phyloP scores from a whole-genome alignment of 768 basidiomycete species.

The Pisolithus tinctorius region DNA sequence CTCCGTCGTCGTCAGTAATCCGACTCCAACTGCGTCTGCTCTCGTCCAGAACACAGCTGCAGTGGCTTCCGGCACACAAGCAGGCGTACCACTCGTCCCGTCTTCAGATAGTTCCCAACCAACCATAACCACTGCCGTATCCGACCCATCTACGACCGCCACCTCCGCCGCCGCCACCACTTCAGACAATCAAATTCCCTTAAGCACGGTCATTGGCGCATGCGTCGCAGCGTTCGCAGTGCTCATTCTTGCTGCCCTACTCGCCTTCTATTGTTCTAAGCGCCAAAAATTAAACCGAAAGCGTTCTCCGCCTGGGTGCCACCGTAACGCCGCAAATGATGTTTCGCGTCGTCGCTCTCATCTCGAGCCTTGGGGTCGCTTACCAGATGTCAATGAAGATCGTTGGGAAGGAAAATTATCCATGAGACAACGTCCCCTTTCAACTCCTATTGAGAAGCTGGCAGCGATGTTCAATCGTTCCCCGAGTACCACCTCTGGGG shows the following conservation, averaged over 20 bases:
- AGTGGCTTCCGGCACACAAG: neutral
- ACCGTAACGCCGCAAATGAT: constrained; percentile 38
- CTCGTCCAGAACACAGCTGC: constrained; percentile 17
- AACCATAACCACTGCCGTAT: neutral
- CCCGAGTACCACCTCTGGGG: too few species aligned
- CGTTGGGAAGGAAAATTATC: neutral
- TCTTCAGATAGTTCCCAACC: neutral
- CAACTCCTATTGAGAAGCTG: too few species aligned
- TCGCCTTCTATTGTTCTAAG: constrained; percentile 50
- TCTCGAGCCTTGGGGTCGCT: constrained; percentile 50
- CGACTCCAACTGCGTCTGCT: constrained; percentile 20
- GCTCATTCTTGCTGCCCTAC: constrained; percentile 42
- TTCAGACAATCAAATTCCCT: constrained; percentile 17
- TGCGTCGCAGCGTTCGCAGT: constrained; percentile 55
- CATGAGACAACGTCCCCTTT: too few species aligned
- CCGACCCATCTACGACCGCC: constrained; percentile 9
- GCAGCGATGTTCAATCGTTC: too few species aligned
- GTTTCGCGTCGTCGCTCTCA: constrained; percentile 37
- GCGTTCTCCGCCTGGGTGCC: constrained; percentile 19
- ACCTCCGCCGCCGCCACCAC: constrained; percentile 7
- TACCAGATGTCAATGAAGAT: constrained; percentile 32
- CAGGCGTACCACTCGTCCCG: constrained; percentile 13
- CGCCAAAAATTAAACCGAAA: constrained; percentile 19
- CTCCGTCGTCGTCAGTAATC: constrained; percentile 17
- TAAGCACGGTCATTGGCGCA: constrained; percentile 52